Evolutionary conservation across 2,329 filamentous ascomycete genomes (phyloP).

Genomic region (Fusarium chlamydosporum): DNA sequence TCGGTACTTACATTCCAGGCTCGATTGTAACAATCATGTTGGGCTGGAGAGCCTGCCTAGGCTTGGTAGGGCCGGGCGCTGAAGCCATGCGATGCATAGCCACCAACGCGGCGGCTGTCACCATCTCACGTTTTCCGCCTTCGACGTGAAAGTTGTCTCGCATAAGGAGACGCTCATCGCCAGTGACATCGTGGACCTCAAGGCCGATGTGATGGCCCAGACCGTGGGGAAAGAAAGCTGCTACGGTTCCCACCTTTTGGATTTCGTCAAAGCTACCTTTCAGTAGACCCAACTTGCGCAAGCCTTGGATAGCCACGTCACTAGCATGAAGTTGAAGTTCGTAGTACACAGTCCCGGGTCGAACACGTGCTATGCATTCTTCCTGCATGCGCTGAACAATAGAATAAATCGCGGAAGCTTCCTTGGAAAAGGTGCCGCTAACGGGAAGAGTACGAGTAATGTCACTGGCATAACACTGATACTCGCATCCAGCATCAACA

Average conservation of each 20-base stretch:
- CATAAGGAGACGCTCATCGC: constrained; percentile 55
- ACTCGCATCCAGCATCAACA: constrained; percentile 91
- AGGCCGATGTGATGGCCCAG: constrained; percentile 76
- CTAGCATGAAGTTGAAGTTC: constrained; percentile 81
- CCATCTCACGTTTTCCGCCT: constrained; percentile 59
- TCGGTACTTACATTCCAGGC: constrained; percentile 73
- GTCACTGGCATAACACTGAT: constrained; percentile 87
- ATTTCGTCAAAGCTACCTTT: constrained; percentile 72
- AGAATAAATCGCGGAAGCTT: constrained; percentile 80
- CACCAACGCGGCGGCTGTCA: constrained; percentile 56
- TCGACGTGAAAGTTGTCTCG: constrained; percentile 51
- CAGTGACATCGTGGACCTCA: constrained; percentile 73
- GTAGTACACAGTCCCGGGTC: constrained; percentile 78
- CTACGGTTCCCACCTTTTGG: constrained; percentile 65
- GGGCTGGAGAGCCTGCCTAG: constrained; percentile 63
- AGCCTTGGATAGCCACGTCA: constrained; percentile 77
- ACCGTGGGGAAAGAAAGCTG: constrained; percentile 77
- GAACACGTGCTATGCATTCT: constrained; percentile 76
- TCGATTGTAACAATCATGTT: constrained; percentile 84
- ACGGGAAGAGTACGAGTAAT: constrained; percentile 91
- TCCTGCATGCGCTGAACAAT: constrained; percentile 87
- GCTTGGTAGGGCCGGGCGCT: constrained; percentile 51
- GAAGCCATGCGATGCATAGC: constrained; percentile 49
- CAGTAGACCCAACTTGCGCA: constrained; percentile 80
- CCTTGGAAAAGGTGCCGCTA: constrained; percentile 74